phyloP scores from a whole-genome alignment of 208 protist genomes.

The Trypanosoma congolense region DNA sequence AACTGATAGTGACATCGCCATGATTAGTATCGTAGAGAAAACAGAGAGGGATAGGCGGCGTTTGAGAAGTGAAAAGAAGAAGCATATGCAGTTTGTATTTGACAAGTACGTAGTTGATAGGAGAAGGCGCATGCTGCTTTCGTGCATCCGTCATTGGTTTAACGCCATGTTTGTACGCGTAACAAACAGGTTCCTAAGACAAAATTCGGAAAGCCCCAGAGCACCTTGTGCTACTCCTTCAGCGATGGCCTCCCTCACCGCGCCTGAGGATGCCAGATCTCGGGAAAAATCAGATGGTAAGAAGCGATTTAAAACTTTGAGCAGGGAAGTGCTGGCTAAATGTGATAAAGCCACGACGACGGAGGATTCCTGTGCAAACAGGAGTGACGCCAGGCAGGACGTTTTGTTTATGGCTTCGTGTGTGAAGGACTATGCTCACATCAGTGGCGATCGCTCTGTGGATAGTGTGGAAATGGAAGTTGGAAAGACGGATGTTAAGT shows the following conservation, averaged over 20 bases:
- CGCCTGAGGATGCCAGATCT: background rate
- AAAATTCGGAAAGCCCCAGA: background rate
- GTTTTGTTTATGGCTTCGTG: conserved; percentile 25
- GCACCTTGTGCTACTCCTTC: background rate
- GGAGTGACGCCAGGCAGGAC: conserved; percentile 7
- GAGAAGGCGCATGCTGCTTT: conserved; percentile 24
- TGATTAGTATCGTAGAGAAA: background rate
- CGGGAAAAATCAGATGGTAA: too few relatives aligned
- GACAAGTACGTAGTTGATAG: conserved; percentile 27
- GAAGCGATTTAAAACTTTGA: too few relatives aligned
- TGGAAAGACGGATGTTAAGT: conserved; percentile 55
- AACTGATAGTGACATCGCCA: background rate
- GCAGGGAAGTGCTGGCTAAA: too few relatives aligned
- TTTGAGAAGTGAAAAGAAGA: conserved; percentile 9
- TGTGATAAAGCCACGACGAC: too few relatives aligned
- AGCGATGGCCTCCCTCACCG: background rate
- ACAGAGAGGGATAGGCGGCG: background rate
- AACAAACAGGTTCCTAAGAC: background rate
- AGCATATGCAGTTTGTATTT: conserved; percentile 17
- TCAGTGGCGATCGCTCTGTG: conserved; percentile 7
- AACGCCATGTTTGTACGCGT: conserved; percentile 41
- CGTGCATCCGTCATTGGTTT: conserved; percentile 56
- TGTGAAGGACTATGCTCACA: conserved; percentile 20
- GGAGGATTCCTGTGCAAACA: too few relatives aligned
- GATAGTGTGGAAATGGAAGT: conserved; percentile 51